These are phyloP conservation scores for Batkoa obscura DNA, from an alignment of 371 early-diverging fungal species.

Conservation along the genomic window DNA sequence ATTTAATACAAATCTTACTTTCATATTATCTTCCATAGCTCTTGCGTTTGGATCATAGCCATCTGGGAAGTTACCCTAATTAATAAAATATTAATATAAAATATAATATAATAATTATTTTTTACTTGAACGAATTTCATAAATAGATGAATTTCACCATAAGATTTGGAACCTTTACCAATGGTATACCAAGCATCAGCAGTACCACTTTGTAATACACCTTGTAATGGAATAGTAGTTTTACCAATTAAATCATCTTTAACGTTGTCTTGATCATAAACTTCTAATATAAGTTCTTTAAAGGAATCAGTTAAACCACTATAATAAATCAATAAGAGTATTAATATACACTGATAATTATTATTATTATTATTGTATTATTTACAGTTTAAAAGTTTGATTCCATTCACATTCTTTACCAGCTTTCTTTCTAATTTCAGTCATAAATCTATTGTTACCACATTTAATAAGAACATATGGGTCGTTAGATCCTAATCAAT, in stretches of 20 bases:
- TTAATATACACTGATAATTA: background rate
- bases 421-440: slow-evolving; percentile 5
- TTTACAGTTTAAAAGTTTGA: slow-evolving; percentile 5
- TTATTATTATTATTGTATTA: no score
- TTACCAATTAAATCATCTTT: slow-evolving; percentile 4
- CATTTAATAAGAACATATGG: slow-evolving; percentile 3
- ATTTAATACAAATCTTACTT: background rate
- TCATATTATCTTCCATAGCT: background rate
- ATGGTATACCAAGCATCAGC: slow-evolving; percentile 2
- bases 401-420: slow-evolving; percentile 4
- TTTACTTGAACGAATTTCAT: background rate
- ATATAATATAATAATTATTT: background rate
- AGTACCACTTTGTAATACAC: background rate
- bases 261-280: slow-evolving; percentile 3
- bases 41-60: slow-evolving; percentile 4
- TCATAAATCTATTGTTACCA: slow-evolving; percentile 2
- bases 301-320: slow-evolving; percentile 4
- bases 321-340: background rate
- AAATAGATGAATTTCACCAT: slow-evolving; percentile 4
- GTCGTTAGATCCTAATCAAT: background rate
- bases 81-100: background rate
- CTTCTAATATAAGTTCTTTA: background rate
- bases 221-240: slow-evolving; percentile 3
- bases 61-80: slow-evolving; percentile 3
- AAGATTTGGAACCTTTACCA: slow-evolving; percentile 1